phyloP scores from a whole-genome alignment of 495 filamentous ascomycete species.

The Daldinia vernicosa region DNA sequence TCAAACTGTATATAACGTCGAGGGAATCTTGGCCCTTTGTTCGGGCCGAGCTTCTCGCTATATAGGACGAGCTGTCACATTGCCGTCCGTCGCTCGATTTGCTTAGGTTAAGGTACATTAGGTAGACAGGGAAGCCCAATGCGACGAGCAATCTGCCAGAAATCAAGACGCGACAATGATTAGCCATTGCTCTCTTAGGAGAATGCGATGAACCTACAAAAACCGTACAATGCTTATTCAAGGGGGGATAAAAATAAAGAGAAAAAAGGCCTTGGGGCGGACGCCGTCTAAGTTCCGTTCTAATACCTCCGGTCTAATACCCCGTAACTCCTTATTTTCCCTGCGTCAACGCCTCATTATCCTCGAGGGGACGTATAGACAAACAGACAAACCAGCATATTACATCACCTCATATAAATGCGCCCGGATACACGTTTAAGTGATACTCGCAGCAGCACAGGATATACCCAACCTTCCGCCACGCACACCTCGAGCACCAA shows the following conservation, averaged over 20 bases:
- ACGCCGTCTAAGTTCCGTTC: not conserved
- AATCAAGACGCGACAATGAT: not conserved
- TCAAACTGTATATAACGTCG: conserved; percentile 25
- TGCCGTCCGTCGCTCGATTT: conserved; percentile 1
- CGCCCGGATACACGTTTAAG: not conserved
- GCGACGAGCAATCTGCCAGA: conserved; percentile 15
- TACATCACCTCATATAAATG: not conserved
- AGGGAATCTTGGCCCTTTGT: not conserved
- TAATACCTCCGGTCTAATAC: not conserved
- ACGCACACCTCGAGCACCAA: conserved; percentile 44
- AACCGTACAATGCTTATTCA: conserved; percentile 26
- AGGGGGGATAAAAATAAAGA: conserved; percentile 12
- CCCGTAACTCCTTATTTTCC: not conserved
- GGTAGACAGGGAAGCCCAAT: conserved; percentile 16
- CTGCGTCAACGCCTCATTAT: not conserved
- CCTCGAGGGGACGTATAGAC: not conserved
- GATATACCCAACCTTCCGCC: conserved; percentile 30
- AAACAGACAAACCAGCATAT: not conserved
- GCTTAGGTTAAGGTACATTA: conserved; percentile 10
- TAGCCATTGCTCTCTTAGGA: conserved; percentile 15
- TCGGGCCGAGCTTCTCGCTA: not conserved
- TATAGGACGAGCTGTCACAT: not conserved
- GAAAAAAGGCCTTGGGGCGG: not conserved
- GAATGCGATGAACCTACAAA: not conserved
- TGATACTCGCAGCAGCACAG: conserved; percentile 35